Base-by-base conservation (phyloP, 345 rosid genomes). In the Balakata baccata region DNA sequence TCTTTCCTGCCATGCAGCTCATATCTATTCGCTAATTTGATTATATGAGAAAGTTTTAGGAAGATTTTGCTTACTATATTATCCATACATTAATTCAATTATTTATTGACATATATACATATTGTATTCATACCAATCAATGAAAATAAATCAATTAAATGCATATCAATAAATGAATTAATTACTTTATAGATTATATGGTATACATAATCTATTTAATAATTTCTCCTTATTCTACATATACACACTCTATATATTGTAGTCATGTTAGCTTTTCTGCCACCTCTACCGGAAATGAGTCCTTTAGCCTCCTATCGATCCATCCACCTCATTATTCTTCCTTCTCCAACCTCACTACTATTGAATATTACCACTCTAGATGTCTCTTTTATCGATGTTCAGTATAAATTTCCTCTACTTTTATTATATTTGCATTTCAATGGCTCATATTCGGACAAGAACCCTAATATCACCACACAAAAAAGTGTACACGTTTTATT, bases 1-100 rank as follows among this genome's bases (percentile, higher is more conserved):
- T 81, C 77, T 87, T 92, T 4, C 90, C 90, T 3, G 90, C 89
- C 67, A 92, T 97, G 83, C 92, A 89, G 75, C 92, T 88, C 97
- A 92, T 89, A 47, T 87, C 85, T 3, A 97, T 97, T 70, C 97
- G 83, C 29, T 84, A 75, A 77, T 81, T 81, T 7, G 91, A n/a
- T n/a, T n/a, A n/a, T n/a, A n/a, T n/a, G n/a, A n/a, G n/a, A n/a
- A n/a, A n/a, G n/a, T n/a, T n/a, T n/a, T n/a, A n/a, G n/a, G n/a
- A n/a, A n/a, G n/a, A n/a, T n/a, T n/a, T n/a, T n/a, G n/a, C n/a
- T n/a, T n/a, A n/a, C n/a, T n/a, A n/a, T n/a, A n/a, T n/a, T n/a
- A n/a, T n/a, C n/a, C n/a, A n/a, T n/a, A n/a, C n/a, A n/a, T n/a
- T n/a, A n/a, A n/a, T n/a, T n/a, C n/a, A n/a, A n/a, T n/a, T n/a